These are phyloP conservation scores for Floccularia luteovirens DNA, from an alignment of 768 basidiomycete genomes.

Conservation along the genomic window DNA sequence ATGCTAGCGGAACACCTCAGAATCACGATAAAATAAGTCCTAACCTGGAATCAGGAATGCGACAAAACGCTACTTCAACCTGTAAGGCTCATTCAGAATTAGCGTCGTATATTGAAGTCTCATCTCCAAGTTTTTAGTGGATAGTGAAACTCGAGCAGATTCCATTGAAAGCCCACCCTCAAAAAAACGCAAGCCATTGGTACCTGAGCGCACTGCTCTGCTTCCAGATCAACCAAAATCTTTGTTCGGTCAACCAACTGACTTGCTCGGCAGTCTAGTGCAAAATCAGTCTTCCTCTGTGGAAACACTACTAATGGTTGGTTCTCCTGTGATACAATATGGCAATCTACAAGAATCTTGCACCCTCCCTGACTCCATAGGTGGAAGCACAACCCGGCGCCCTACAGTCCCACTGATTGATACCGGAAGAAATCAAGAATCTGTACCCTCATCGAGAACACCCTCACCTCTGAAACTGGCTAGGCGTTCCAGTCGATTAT, in stretches of 20 bases:
- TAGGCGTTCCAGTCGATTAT: conserved; percentile 12
- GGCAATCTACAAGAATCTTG: not conserved
- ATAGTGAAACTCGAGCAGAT: too few species aligned
- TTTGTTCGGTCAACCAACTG: conserved; percentile 26
- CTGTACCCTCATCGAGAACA: conserved; percentile 54
- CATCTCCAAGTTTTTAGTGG: too few species aligned
- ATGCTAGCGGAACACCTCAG: too few species aligned
- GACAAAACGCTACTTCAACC: too few species aligned
- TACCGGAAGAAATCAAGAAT: conserved; percentile 16
- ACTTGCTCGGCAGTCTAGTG: conserved; percentile 15
- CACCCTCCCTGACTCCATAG: not conserved
- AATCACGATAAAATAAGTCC: too few species aligned
- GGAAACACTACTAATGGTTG: not conserved
- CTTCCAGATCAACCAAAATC: too few species aligned
- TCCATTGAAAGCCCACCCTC: too few species aligned
- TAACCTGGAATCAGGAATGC: too few species aligned
- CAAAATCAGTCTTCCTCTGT: not conserved
- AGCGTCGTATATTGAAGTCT: too few species aligned
- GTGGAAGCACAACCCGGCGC: not conserved
- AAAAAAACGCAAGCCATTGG: too few species aligned
- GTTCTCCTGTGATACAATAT: not conserved
- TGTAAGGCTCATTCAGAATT: too few species aligned
- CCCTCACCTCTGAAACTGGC: conserved; percentile 47
- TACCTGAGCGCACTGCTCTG: too few species aligned
- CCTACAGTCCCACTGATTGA: conserved; percentile 15